Conservation (phyloP, 1,284 basidiomycete genomes). For the Inonotus hispidus region DNA sequence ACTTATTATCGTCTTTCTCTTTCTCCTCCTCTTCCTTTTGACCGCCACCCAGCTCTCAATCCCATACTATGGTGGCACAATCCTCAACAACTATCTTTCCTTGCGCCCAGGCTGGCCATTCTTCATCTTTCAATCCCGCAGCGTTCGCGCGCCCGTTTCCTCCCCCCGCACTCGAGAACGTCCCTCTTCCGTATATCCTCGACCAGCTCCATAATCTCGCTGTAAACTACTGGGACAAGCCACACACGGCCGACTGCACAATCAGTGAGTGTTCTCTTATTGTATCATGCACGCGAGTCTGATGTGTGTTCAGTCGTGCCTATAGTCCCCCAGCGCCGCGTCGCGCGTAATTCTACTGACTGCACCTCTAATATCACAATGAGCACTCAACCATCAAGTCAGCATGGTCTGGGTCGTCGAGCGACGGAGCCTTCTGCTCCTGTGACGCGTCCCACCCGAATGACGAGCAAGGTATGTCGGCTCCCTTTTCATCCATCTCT, state of each 20-base stretch:
- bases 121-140: background rate
- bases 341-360: conserved; percentile 15
- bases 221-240: conserved; percentile 61
- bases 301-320: conserved; percentile 14
- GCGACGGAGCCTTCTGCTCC: conserved; percentile 43
- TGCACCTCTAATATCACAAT: conserved; percentile 20
- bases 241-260: conserved; percentile 69
- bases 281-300: background rate
- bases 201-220: conserved; percentile 63
- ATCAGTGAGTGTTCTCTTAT: conserved; percentile 43
- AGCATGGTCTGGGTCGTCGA: conserved; percentile 36
- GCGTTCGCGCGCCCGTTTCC: conserved; percentile 36
- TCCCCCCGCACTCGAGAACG: conserved; percentile 53
- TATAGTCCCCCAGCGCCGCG: conserved; percentile 5
- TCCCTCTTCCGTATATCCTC: conserved; percentile 65
- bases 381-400: conserved; percentile 28
- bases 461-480: conserved; percentile 54
- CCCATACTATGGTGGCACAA: conserved; percentile 10
- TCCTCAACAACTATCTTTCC: background rate
- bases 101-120: conserved; percentile 2
- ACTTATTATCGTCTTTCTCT: background rate
- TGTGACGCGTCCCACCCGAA: conserved; percentile 43
- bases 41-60: background rate
- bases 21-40: background rate
- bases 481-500: background rate